Evolutionary conservation across 495 filamentous ascomycete species (phyloP).

Genomic region (Lophiostoma macrostomum): DNA sequence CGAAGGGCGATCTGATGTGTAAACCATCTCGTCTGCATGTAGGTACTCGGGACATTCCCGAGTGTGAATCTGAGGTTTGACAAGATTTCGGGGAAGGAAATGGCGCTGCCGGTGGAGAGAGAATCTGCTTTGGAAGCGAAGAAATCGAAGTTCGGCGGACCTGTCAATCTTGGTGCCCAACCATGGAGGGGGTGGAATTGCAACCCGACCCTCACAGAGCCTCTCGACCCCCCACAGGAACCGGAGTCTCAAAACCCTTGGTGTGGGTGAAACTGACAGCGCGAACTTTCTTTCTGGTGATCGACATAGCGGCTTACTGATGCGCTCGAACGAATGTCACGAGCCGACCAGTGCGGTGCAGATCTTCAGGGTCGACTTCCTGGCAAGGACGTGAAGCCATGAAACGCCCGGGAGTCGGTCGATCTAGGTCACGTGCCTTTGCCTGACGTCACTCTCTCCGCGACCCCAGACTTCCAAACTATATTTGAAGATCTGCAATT

Average conservation of each 20-base stretch:
- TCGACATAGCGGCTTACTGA: no score
- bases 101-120: slow-evolving; percentile 7
- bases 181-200: slow-evolving; percentile 4
- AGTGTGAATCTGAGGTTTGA: not conserved
- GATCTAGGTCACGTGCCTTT: no score
- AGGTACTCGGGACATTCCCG: not conserved
- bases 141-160: not conserved
- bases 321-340: no score
- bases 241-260: not conserved
- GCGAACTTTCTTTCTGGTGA: slow-evolving; percentile 11
- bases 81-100: not conserved
- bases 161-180: slow-evolving; percentile 27
- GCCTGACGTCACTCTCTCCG: no score
- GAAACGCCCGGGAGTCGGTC: no score
- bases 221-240: slow-evolving; percentile 7
- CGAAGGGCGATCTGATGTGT: no score
- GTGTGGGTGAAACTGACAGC: not conserved
- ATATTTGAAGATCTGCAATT: no score
- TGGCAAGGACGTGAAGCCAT: no score
- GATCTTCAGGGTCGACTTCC: no score
- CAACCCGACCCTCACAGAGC: slow-evolving; percentile 5
- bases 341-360: no score
- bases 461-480: no score
- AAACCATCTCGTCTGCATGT: no score
- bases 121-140: not conserved